phyloP scores from a whole-genome alignment of 2,329 filamentous ascomycete species.

The Pyrenophora seminiperda region DNA sequence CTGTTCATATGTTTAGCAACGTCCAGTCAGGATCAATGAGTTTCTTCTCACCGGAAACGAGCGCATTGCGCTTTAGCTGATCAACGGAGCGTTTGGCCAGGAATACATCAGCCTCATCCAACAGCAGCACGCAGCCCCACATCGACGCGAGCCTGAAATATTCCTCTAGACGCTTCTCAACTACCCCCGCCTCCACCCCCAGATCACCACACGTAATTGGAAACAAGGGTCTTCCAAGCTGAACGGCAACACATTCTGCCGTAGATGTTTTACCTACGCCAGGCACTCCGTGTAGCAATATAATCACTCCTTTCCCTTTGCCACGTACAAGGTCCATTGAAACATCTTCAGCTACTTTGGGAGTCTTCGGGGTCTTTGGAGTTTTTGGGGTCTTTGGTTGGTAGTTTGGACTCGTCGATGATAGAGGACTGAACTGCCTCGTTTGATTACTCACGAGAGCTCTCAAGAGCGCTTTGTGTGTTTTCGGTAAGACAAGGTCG shows the following conservation, averaged over 20 bases:
- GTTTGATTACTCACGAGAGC: too few species aligned
- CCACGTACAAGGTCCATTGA: background rate
- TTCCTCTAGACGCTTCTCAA: constrained; percentile 7
- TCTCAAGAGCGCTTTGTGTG: too few species aligned
- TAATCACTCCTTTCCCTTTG: background rate
- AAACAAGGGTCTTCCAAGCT: constrained; percentile 24
- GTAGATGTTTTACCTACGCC: background rate
- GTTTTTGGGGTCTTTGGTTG: too few species aligned
- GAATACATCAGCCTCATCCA: constrained; percentile 10
- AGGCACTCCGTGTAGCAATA: background rate
- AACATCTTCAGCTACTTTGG: too few species aligned
- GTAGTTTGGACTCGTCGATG: too few species aligned
- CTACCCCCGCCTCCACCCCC: constrained; percentile 1
- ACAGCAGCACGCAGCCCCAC: constrained; percentile 58
- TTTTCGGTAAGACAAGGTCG: too few species aligned
- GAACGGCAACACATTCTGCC: constrained; percentile 12
- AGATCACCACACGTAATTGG: constrained; percentile 22
- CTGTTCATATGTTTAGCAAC: background rate
- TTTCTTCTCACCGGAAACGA: constrained; percentile 11
- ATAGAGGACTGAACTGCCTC: too few species aligned
- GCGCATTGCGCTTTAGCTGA: constrained; percentile 22
- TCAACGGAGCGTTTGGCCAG: constrained; percentile 44
- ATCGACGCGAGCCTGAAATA: constrained; percentile 22
- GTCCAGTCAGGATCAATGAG: too few species aligned
- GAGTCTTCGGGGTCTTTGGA: too few species aligned